These are phyloP conservation scores for Trichoderma reesei DNA, from an alignment of 495 filamentous ascomycete species.

Conservation along the genomic window DNA sequence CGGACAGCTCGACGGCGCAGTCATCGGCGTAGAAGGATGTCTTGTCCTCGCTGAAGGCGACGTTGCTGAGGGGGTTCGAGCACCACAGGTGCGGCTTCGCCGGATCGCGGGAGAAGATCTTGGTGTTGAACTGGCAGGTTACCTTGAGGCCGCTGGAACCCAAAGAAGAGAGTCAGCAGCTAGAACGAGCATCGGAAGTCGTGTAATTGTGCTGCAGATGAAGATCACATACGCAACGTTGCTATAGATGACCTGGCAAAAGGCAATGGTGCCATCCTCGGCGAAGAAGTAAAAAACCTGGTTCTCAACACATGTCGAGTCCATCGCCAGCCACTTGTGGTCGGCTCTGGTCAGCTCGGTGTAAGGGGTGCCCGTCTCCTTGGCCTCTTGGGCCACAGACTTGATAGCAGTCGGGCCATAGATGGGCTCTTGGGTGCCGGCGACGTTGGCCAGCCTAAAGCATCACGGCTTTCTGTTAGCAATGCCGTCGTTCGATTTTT, in stretches of 20 bases:
- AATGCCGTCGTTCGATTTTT: background rate
- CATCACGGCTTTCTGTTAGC: background rate
- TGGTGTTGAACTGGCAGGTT: slow-evolving; percentile 83
- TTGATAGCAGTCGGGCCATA: slow-evolving; percentile 86
- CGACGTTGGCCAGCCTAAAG: slow-evolving; percentile 74
- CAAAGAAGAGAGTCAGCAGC: background rate
- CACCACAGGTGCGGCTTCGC: slow-evolving; percentile 69
- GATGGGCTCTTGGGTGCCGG: slow-evolving; percentile 91
- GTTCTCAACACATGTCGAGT: slow-evolving; percentile 88
- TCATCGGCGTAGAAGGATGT: slow-evolving; percentile 74
- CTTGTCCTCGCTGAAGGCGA: slow-evolving; percentile 76
- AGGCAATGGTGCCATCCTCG: slow-evolving; percentile 63
- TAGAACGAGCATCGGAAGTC: background rate
- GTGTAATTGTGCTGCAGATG: slow-evolving; percentile 9
- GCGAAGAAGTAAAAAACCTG: slow-evolving; percentile 87
- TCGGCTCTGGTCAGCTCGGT: slow-evolving; percentile 68
- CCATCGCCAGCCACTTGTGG: slow-evolving; percentile 69
- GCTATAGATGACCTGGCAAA: slow-evolving; percentile 92
- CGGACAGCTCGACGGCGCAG: slow-evolving; percentile 70
- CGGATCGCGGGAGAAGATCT: slow-evolving; percentile 66
- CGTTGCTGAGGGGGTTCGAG: slow-evolving; percentile 62
- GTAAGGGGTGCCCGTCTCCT: slow-evolving; percentile 56
- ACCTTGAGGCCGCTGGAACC: slow-evolving; percentile 68
- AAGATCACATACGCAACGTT: slow-evolving; percentile 72
- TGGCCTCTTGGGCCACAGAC: slow-evolving; percentile 69